Evolutionary conservation across 768 basidiomycete genomes (phyloP).

Genomic region (Leccinum imitatum): DNA sequence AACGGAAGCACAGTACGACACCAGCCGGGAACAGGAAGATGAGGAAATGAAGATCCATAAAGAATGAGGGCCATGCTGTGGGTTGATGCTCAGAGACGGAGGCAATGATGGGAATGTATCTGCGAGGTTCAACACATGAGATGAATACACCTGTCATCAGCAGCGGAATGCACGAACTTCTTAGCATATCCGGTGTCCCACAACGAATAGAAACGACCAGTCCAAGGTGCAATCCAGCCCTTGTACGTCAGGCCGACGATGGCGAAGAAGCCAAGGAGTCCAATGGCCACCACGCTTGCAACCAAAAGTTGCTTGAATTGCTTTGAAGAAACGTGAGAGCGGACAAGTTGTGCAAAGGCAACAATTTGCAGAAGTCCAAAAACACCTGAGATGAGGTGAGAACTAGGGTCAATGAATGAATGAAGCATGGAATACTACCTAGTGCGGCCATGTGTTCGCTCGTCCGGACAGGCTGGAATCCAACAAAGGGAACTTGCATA

Average conservation of each 20-base stretch:
- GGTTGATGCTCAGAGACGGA: constrained; percentile 99
- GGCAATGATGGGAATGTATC: constrained; percentile 96
- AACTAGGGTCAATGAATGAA: constrained; percentile 1
- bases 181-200: constrained; percentile 99
- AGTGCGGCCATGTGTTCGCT: constrained; percentile 99
- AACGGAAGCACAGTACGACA: constrained; percentile 89
- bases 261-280: constrained; percentile 67
- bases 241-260: constrained; percentile 85
- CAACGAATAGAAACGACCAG: constrained; percentile 98
- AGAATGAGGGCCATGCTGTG: constrained; percentile 99
- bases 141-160: background rate
- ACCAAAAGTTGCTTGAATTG: constrained; percentile 87
- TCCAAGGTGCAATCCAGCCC: constrained; percentile 98
- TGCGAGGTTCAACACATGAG: constrained; percentile 29
- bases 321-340: constrained; percentile 85
- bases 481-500: constrained; percentile 99
- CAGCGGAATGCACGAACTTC: constrained; percentile 54
- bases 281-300: constrained; percentile 63
- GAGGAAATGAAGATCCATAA: constrained; percentile 98
- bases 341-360: constrained; percentile 86
- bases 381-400: constrained; percentile 56
- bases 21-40: constrained; percentile 98
- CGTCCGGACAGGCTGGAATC: constrained; percentile 96
- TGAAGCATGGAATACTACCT: constrained; percentile 45
- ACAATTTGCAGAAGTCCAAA: constrained; percentile 97